phyloP scores from a whole-genome alignment of 805 yeast genomes.

The Saturnispora ahearnii region DNA sequence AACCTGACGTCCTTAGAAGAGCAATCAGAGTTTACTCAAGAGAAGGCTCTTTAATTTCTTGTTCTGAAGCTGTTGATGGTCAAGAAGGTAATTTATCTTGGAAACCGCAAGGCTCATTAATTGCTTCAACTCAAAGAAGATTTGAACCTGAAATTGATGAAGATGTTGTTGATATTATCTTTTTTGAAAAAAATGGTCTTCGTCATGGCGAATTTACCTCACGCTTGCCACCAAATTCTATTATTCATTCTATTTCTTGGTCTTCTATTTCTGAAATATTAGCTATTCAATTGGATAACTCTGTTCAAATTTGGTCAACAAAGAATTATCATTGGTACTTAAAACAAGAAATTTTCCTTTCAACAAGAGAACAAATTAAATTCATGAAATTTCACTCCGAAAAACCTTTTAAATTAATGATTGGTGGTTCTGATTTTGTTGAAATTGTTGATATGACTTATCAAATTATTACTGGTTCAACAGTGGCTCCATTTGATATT shows the following conservation, averaged over 20 bases:
- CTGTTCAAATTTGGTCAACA: slow-evolving; percentile 81
- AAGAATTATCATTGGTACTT: slow-evolving; percentile 95
- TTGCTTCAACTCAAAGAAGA: slow-evolving; percentile 72
- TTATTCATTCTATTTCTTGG: slow-evolving; percentile 58
- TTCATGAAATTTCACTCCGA: slow-evolving; percentile 82
- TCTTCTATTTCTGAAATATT: slow-evolving; percentile 71
- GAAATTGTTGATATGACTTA: slow-evolving; percentile 62
- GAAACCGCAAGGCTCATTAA: slow-evolving; percentile 85
- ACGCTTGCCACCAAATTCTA: slow-evolving; percentile 44
- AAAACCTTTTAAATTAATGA: slow-evolving; percentile 65
- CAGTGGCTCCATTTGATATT: slow-evolving; percentile 53
- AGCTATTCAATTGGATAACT: slow-evolving; percentile 52
- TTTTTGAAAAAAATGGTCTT: slow-evolving; percentile 89
- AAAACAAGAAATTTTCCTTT: slow-evolving; percentile 59
- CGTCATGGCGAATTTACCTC: slow-evolving; percentile 80
- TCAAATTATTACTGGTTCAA: slow-evolving; percentile 59
- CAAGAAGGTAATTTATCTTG: slow-evolving; percentile 68
- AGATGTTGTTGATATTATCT: slow-evolving; percentile 46
- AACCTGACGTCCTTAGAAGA: slow-evolving; percentile 45
- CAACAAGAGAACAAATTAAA: slow-evolving; percentile 25
- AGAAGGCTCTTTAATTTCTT: slow-evolving; percentile 70
- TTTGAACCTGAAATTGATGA: slow-evolving; percentile 39
- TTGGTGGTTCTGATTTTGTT: slow-evolving; percentile 45
- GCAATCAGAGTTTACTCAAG: slow-evolving; percentile 76
- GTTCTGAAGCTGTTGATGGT: slow-evolving; percentile 83